Conservation (phyloP, 164 flowering plant species). For the Euptelea pleiosperma region DNA sequence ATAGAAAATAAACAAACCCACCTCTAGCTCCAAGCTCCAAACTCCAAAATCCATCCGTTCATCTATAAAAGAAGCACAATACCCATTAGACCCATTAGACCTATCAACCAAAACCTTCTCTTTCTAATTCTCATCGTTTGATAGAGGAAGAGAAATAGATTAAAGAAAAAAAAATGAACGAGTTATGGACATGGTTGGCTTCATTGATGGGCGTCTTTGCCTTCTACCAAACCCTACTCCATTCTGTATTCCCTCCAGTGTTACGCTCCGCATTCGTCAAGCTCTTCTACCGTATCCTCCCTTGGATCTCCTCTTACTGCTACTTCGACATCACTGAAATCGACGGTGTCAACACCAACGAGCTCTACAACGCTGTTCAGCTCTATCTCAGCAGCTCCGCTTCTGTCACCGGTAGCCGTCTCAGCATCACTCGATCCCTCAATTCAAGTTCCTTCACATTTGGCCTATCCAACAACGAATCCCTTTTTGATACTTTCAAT, state of each 20-base stretch:
- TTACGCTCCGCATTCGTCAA: slow-evolving; percentile 53
- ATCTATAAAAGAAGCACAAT: not conserved
- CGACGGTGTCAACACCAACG: slow-evolving; percentile 93
- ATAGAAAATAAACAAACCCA: not conserved
- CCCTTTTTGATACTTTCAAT: slow-evolving; percentile 48
- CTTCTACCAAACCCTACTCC: slow-evolving; percentile 62
- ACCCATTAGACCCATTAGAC: not conserved
- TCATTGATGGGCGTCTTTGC: slow-evolving; percentile 72
- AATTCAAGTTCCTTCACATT: slow-evolving; percentile 62
- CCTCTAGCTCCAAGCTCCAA: no score
- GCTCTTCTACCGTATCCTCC: slow-evolving; percentile 44
- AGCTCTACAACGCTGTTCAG: slow-evolving; percentile 81
- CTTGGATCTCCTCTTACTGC: slow-evolving; percentile 61
- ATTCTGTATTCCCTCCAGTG: slow-evolving; percentile 67
- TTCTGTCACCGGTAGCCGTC: slow-evolving; percentile 44
- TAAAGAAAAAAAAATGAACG: slow-evolving; percentile 67
- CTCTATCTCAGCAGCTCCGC: slow-evolving; percentile 64
- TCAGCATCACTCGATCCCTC: slow-evolving; percentile 62
- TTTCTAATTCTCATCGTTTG: no score
- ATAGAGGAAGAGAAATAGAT: no score
- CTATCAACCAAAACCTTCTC: no score
- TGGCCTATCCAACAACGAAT: slow-evolving; percentile 60
- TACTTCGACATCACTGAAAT: slow-evolving; percentile 89
- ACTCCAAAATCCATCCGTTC: not conserved
- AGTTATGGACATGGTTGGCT: slow-evolving; percentile 68